Evolutionary conservation across 495 filamentous ascomycete species (phyloP), one percentile per base, ranked within the genome.

Genomic region (Staphylotrichum longicolle): DNA sequence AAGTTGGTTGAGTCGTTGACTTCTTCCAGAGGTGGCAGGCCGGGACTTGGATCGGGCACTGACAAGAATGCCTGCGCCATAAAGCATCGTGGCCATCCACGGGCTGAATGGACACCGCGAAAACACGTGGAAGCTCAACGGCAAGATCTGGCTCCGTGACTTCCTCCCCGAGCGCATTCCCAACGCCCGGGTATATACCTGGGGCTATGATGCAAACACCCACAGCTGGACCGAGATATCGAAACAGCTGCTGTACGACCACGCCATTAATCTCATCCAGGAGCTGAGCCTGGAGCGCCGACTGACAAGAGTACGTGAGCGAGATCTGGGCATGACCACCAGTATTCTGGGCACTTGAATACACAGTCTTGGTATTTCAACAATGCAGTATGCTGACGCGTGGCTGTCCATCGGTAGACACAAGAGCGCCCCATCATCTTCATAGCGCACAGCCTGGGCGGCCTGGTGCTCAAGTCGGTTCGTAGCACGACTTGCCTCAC

Each of bases 381-480:
- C 20, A 27, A 27, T 27, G 20, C 20, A 27, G 20, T 27, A 27
- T 27, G 20, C 20, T 27, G 20, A 27, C 20, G 20, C 20, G 20
- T 27, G 20, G 20, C 20, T 27, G 20, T 0, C 20, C 20, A 27
- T 27, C 20, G 20, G 20, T 27, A 63, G 62, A 48, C 62, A 3
- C 45, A 54, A 11, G 51, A 46, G 7, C 56, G 66, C 33, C 68
- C 68, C 7, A 63, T 71, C 41, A 52, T 75, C 12, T 75, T 75
- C 56, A 47, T 77, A 45, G 70, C 68, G 42, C 72, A 77, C 56
- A 77, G 73, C 55, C 53, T 75, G 9, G 74, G 74, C 15, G 73
- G 74, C 0, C 70, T 77, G 14, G 61, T 75, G 1, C 60, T 73
- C 51, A 75, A 75, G 57, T 71, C 69, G 42, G 73, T 63, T n/a